A percentile compares a stretch with the other conserved stretches of the same genome.
phyloP scores from a whole-genome alignment of 2,329 filamentous ascomycete species.

The Chaetomiaceae sp. region DNA sequence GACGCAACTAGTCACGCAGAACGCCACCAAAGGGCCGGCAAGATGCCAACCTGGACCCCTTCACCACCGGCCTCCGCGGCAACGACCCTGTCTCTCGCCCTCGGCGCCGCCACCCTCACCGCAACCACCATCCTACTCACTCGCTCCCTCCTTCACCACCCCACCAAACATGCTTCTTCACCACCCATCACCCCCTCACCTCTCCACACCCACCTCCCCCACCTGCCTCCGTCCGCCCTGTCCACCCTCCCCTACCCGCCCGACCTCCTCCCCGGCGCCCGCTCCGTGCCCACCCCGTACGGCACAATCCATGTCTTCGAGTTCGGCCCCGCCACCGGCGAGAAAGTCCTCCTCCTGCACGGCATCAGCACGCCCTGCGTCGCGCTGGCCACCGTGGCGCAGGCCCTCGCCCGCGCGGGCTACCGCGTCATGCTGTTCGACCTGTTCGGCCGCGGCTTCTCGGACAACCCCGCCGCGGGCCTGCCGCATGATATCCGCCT shows the following conservation, averaged over 20 bases:
- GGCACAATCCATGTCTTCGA: slow-evolving; percentile 71
- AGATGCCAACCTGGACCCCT: slow-evolving; percentile 16
- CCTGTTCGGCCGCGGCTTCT: slow-evolving; percentile 72
- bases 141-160: not conserved
- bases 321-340: slow-evolving; percentile 66
- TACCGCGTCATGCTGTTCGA: slow-evolving; percentile 78
- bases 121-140: slow-evolving; percentile 6
- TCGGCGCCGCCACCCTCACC: slow-evolving; percentile 14
- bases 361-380: slow-evolving; percentile 76
- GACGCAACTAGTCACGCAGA: no score
- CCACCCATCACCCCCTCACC: slow-evolving; percentile 34
- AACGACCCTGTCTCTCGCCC: slow-evolving; percentile 13
- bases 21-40: not conserved
- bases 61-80: slow-evolving; percentile 2
- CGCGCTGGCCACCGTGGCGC: slow-evolving; percentile 59
- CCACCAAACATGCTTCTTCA: not conserved
- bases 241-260: slow-evolving; percentile 56
- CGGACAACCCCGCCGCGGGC: slow-evolving; percentile 58
- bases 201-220: slow-evolving; percentile 35
- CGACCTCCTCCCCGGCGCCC: slow-evolving; percentile 60
- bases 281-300: slow-evolving; percentile 64
- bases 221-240: slow-evolving; percentile 32
- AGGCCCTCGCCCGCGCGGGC: slow-evolving; percentile 46
- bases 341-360: slow-evolving; percentile 69
- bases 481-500: slow-evolving; percentile 57